phyloP scores from a whole-genome alignment of 1,284 basidiomycete genomes.

The Coniferiporia sulphurascens region DNA sequence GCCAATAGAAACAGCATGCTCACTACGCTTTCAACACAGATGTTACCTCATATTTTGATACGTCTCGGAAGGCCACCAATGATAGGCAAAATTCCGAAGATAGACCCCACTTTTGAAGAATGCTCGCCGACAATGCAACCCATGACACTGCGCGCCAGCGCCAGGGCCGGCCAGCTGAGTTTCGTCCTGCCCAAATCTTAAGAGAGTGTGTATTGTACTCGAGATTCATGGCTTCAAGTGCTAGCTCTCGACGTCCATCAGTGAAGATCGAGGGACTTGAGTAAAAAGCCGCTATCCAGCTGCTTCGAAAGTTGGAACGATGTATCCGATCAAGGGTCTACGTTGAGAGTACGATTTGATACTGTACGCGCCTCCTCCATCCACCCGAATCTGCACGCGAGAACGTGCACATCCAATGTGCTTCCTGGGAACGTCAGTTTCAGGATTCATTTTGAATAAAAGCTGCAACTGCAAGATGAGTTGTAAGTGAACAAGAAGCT shows the following conservation, averaged over 20 bases:
- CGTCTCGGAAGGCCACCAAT: background rate
- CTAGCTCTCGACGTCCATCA: background rate
- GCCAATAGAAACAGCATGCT: no score
- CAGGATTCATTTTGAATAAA: background rate
- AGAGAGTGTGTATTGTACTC: background rate
- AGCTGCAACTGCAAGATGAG: background rate
- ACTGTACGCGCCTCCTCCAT: conserved; percentile 35
- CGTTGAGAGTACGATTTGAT: conserved; percentile 23
- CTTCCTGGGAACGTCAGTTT: conserved; percentile 16
- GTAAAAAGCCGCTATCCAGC: background rate
- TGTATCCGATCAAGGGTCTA: background rate
- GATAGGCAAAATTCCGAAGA: background rate
- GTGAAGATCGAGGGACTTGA: background rate
- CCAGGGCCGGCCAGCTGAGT: background rate
- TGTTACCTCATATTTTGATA: background rate
- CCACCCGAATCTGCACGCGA: conserved; percentile 42
- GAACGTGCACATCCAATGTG: conserved; percentile 36
- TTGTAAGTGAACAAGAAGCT: background rate
- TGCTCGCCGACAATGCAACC: background rate
- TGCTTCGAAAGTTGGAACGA: background rate
- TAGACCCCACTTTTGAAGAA: background rate
- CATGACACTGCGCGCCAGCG: background rate
- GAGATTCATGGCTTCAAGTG: background rate
- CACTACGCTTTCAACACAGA: no score
- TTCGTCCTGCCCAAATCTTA: background rate